Base-by-base conservation (phyloP, 148 eudicot genomes). In the Rhododendron ferrugineum region DNA sequence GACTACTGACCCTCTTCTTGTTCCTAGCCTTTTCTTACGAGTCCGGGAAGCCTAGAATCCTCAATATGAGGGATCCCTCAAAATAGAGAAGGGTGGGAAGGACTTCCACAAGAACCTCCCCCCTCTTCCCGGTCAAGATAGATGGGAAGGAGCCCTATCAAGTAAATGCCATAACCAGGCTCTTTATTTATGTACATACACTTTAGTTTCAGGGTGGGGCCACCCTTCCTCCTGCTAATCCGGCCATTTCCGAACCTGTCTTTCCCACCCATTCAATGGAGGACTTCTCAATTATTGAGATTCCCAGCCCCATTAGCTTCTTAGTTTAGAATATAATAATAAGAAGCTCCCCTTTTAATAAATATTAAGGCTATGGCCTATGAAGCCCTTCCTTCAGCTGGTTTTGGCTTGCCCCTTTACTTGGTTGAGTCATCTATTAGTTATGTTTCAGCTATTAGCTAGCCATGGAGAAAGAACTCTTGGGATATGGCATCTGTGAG, bases 41-140 rank as follows among this genome's bases (percentile, higher is more conserved):
- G 66, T 80, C 40, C 5, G 37, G 68, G 83, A 80, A 80, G 37
- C 40, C 32, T 28, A 60, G n/a, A 47, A 80, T 50, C 64, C 83
- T 50, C 62, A 47, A 52, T 74, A 36, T 36, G 78, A 74, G 46
- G 46, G 78, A 74, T 36, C 20, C 44, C 32, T 34, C 78, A 74
- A 74, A 80, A 80, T 47, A 13, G 37, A 50, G 13, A 54, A 80
- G 74, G 84, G 73, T 70, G 46, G 73, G 84, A 42, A 9, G 47
- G 84, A 60, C 30, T 82, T 82, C 46, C 32, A 11, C 84, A 82
- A 82, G 84, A 82, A 60, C 20, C 84, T 82, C 34, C 84, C 75
- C 74, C 37, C 58, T 82, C 84, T 82, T 82, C 84, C 22, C 10
- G 50, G 84, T 82, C 84, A 64, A 82, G 84, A 82, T 82, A 46